These are phyloP conservation scores for Podila epigama DNA, from an alignment of 192 early-diverging fungal species.

Conservation along the genomic window DNA sequence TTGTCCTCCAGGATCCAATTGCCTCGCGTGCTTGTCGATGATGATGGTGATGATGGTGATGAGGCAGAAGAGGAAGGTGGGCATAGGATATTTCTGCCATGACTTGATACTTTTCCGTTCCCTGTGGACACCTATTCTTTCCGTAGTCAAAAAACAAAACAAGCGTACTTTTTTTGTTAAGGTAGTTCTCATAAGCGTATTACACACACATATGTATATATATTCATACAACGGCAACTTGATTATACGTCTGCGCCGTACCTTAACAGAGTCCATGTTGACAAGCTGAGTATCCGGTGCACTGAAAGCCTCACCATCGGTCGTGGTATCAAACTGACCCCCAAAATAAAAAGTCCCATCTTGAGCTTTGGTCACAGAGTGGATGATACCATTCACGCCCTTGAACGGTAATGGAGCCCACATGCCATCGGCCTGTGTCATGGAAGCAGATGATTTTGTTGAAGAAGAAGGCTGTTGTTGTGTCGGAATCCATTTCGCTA, in stretches of 20 bases:
- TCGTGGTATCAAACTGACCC: conserved; percentile 71
- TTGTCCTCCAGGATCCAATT: conserved; percentile 77
- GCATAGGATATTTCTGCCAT: conserved; percentile 57
- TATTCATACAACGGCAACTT: too few species aligned
- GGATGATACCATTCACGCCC: conserved; percentile 73
- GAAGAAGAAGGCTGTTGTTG: background rate
- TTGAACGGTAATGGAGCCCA: conserved; percentile 72
- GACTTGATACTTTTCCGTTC: conserved; percentile 7
- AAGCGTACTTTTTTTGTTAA: background rate
- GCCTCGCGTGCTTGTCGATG: conserved; percentile 23
- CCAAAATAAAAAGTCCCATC: conserved; percentile 68
- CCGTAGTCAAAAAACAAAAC: background rate
- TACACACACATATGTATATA: background rate
- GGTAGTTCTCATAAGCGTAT: background rate
- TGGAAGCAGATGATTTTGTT: background rate
- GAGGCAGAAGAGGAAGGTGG: too few species aligned
- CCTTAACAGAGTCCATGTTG: conserved; percentile 31
- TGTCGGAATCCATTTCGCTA: conserved; percentile 34
- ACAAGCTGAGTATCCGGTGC: conserved; percentile 45
- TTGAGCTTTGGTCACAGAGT: conserved; percentile 57
- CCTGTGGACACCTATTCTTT: conserved; percentile 16
- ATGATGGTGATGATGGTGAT: too few species aligned
- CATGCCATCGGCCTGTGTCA: conserved; percentile 1
- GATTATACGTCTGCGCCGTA: background rate
- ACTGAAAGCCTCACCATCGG: conserved; percentile 58